Conservation (phyloP, 495 filamentous ascomycete genomes). For the Penicillium macrosclerotiorum region DNA sequence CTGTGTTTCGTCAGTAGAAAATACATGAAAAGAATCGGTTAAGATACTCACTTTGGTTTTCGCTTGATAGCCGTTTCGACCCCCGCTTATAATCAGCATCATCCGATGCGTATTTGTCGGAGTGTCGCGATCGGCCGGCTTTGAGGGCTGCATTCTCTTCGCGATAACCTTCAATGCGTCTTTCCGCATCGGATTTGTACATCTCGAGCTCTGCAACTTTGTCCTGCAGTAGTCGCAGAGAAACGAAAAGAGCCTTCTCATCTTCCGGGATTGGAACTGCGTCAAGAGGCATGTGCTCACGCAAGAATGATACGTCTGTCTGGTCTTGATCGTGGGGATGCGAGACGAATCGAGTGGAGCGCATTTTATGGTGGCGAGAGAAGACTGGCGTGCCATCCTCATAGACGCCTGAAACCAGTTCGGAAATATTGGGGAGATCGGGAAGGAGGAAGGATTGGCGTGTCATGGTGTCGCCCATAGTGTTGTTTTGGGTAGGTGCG, state of each 20-base stretch:
- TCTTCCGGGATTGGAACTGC: constrained; percentile 66
- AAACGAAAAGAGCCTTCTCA: constrained; percentile 67
- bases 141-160: constrained; percentile 56
- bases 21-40: background rate
- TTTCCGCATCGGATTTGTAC: constrained; percentile 57
- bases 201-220: constrained; percentile 62
- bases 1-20: constrained; percentile 29
- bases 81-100: constrained; percentile 35
- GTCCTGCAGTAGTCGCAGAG: constrained; percentile 64
- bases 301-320: constrained; percentile 37
- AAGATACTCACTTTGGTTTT: constrained; percentile 56
- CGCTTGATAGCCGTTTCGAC: constrained; percentile 39
- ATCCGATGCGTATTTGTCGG: constrained; percentile 41
- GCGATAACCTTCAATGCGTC: constrained; percentile 52
- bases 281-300: constrained; percentile 52
- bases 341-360: constrained; percentile 57
- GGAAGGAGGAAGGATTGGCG: constrained; percentile 65
- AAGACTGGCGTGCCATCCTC: constrained; percentile 66
- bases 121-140: constrained; percentile 42
- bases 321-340: constrained; percentile 40
- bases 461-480: constrained; percentile 38
- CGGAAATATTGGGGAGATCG: constrained; percentile 67
- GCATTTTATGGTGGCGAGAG: constrained; percentile 47
- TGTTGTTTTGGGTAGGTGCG: constrained; percentile 22
- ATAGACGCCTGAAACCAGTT: constrained; percentile 67